These are phyloP conservation scores for Rhodotorula babjevae DNA, from an alignment of 768 basidiomycete genomes.

Conservation along the genomic window DNA sequence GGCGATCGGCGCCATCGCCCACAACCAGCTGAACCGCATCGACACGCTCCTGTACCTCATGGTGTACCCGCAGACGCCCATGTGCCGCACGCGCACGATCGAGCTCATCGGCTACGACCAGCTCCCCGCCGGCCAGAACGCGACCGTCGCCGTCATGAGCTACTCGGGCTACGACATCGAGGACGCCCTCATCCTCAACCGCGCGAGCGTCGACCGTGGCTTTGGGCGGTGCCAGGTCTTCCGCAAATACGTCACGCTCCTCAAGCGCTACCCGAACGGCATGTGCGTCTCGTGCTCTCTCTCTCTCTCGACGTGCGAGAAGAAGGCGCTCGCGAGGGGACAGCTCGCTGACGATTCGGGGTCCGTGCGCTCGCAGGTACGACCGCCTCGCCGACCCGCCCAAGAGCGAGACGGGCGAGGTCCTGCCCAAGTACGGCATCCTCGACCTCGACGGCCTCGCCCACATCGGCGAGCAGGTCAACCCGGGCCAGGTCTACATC, in stretches of 20 bases:
- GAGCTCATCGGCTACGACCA: constrained; percentile 94
- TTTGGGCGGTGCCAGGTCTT: constrained; percentile 97
- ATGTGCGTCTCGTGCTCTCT: constrained; percentile 59
- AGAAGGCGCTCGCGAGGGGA: no score
- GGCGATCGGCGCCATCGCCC: constrained; percentile 96
- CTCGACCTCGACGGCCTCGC: constrained; percentile 89
- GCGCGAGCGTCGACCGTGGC: constrained; percentile 91
- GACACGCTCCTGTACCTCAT: constrained; percentile 96
- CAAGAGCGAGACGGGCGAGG: constrained; percentile 69
- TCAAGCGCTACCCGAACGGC: constrained; percentile 94
- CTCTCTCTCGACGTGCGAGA: background rate
- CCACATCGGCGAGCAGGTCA: constrained; percentile 87
- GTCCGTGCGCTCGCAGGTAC: constrained; percentile 54
- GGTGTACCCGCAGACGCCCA: constrained; percentile 96
- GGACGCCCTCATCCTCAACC: constrained; percentile 94
- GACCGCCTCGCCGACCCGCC: constrained; percentile 94
- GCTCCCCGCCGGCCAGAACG: constrained; percentile 95
- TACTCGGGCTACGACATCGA: constrained; percentile 99
- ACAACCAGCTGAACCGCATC: constrained; percentile 95
- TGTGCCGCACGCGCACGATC: constrained; percentile 99
- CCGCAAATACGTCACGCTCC: constrained; percentile 87
- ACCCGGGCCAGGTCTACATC: constrained; percentile 87
- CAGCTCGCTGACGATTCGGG: background rate
- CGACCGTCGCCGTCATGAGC: constrained; percentile 97
- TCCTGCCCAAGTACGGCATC: constrained; percentile 80